A percentile compares a stretch with the other conserved stretches of the same genome.
These are phyloP conservation scores for Rhododendron molle DNA, from an alignment of 148 eudicot genomes.

Conservation along the genomic window DNA sequence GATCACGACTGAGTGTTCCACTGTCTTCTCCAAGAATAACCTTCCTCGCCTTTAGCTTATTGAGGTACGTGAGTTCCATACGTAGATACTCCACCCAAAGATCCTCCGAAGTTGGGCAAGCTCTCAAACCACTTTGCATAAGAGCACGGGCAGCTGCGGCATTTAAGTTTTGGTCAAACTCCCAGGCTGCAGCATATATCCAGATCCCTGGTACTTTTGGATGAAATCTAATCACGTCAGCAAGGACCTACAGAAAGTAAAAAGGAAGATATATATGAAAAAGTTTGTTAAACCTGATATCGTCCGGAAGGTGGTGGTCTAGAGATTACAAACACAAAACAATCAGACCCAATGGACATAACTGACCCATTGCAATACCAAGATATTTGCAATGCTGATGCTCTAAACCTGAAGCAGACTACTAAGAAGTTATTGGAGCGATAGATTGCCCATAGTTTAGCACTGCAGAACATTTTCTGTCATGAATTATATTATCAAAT, in stretches of 20 bases:
- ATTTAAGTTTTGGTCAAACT: slow-evolving; percentile 78
- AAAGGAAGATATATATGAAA: not conserved
- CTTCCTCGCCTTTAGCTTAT: slow-evolving; percentile 77
- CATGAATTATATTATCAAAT: not conserved
- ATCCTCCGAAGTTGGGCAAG: slow-evolving; percentile 88
- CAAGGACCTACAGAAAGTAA: slow-evolving; percentile 52
- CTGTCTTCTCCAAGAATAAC: slow-evolving; percentile 71
- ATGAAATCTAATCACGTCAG: slow-evolving; percentile 70
- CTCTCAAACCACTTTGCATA: slow-evolving; percentile 83
- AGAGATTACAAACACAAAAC: not conserved
- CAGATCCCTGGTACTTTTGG: slow-evolving; percentile 89
- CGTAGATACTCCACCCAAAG: slow-evolving; percentile 90
- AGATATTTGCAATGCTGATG: not conserved
- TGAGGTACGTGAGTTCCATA: slow-evolving; percentile 89
- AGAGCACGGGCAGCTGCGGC: slow-evolving; percentile 66
- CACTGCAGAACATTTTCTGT: not conserved
- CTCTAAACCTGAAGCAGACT: not conserved
- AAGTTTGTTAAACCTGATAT: no score
- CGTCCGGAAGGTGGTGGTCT: not conserved
- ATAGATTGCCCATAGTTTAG: not conserved
- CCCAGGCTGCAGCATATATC: slow-evolving; percentile 98
- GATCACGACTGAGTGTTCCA: slow-evolving; percentile 45
- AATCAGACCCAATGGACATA: not conserved
- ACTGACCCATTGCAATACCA: not conserved
- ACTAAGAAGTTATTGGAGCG: not conserved